phyloP scores from a whole-genome alignment of 1,284 basidiomycete species.

The Cryptococcus maquisensis region DNA sequence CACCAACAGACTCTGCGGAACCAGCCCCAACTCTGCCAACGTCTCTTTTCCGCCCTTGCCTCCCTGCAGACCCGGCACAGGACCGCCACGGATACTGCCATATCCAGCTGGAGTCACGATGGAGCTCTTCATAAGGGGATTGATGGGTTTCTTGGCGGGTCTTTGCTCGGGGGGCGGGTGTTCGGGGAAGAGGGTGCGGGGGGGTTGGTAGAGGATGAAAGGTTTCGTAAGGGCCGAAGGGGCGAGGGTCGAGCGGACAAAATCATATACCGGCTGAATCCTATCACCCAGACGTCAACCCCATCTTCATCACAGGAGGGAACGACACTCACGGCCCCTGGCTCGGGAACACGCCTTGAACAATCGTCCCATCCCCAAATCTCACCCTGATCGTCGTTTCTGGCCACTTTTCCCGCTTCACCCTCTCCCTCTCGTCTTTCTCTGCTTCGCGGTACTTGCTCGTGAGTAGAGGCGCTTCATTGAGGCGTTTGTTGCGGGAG shows the following conservation, averaged over 20 bases:
- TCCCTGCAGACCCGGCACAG: constrained; percentile 23
- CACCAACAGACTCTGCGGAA: constrained; percentile 47
- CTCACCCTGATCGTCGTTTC: constrained; percentile 44
- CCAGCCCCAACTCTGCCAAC: constrained; percentile 40
- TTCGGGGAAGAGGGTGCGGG: constrained; percentile 43
- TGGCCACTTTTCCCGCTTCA: constrained; percentile 44
- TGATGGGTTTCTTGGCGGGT: constrained; percentile 10
- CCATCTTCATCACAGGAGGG: background rate
- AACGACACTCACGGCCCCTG: constrained; percentile 31
- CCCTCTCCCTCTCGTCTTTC: constrained; percentile 26
- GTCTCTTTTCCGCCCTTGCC: constrained; percentile 41
- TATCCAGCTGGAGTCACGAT: constrained; percentile 38
- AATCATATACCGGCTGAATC: constrained; percentile 47
- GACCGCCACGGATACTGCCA: constrained; percentile 25
- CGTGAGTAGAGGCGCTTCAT: constrained; percentile 42
- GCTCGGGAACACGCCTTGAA: constrained; percentile 44
- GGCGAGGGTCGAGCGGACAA: constrained; percentile 38
- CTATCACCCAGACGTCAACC: constrained; percentile 12
- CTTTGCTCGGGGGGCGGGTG: constrained; percentile 23
- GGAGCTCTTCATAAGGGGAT: constrained; percentile 13
- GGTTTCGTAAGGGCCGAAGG: constrained; percentile 22
- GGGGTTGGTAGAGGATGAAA: constrained; percentile 49
- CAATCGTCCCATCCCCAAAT: constrained; percentile 46
- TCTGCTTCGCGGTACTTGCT: constrained; percentile 41
- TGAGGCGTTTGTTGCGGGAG: constrained; percentile 32